Evolutionary conservation across 345 rosid species (phyloP).

Genomic region (Rhodamnia rubescens): DNA sequence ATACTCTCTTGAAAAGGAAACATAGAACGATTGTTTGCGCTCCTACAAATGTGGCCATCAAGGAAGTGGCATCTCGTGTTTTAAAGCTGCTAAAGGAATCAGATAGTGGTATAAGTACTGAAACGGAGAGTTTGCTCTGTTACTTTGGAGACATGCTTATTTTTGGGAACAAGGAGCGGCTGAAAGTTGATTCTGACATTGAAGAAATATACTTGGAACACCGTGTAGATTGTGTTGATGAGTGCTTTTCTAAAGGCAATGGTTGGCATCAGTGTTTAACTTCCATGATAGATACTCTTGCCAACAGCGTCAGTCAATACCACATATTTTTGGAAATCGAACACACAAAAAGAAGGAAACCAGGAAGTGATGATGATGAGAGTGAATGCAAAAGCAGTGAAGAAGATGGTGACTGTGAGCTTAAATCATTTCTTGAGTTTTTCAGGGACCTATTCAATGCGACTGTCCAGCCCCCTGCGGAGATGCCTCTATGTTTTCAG

Average conservation of each 20-base stretch:
- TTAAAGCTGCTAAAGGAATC: constrained; percentile 20
- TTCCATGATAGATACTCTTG: constrained; percentile 16
- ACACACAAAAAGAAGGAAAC: neutral
- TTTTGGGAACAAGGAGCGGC: constrained; percentile 30
- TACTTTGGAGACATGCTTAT: constrained; percentile 23
- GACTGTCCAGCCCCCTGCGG: constrained; percentile 1
- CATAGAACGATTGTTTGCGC: constrained; percentile 29
- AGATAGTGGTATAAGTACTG: neutral
- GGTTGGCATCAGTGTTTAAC: constrained; percentile 16
- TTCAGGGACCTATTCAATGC: constrained; percentile 4
- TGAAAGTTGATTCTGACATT: constrained; percentile 10
- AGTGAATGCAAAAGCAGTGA: neutral
- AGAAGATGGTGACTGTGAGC: neutral
- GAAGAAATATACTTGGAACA: constrained; percentile 28
- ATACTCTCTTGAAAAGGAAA: constrained; percentile 17
- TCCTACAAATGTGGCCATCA: constrained; percentile 41
- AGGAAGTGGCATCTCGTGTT: constrained; percentile 38
- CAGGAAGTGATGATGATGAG: neutral
- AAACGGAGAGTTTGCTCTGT: neutral
- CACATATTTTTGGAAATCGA: constrained; percentile 11
- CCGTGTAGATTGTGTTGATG: constrained; percentile 19
- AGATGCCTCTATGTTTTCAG: constrained; percentile 11
- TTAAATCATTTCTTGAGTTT: constrained; percentile 16
- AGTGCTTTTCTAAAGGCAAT: constrained; percentile 8
- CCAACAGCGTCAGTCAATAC: constrained; percentile 14